Percentiles rank a stretch among this genome's conserved stretches.
Conservation (phyloP, 2,329 filamentous ascomycete species). For the Penicillium sp. region DNA sequence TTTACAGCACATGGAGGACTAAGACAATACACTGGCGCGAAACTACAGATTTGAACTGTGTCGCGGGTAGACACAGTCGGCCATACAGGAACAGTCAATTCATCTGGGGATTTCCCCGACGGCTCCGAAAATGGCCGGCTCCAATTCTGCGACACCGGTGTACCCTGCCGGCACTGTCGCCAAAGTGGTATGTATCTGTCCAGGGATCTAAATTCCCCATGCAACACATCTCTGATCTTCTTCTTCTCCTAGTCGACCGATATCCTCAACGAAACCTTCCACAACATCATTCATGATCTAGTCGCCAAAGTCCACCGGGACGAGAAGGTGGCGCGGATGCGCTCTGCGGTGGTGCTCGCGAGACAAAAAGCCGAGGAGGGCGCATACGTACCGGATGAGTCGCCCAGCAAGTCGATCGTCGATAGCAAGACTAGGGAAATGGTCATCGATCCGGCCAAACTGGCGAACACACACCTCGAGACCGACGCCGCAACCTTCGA, state of each 20-base stretch:
- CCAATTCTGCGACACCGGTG: constrained; percentile 29
- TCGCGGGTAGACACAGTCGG: constrained; percentile 25
- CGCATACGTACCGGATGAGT: constrained; percentile 31
- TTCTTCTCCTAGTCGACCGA: constrained; percentile 22
- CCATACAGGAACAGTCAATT: constrained; percentile 11
- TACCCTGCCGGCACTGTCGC: constrained; percentile 41
- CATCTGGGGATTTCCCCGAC: constrained; percentile 7
- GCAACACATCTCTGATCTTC: background rate
- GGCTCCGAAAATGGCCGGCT: constrained; percentile 32
- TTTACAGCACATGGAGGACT: constrained; percentile 27
- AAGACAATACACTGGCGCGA: constrained; percentile 20
- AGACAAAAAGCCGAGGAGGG: constrained; percentile 47
- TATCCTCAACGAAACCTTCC: constrained; percentile 58
- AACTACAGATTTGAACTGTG: constrained; percentile 21
- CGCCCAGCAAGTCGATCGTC: constrained; percentile 31
- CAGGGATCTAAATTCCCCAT: background rate
- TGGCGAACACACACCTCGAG: constrained; percentile 42
- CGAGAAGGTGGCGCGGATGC: constrained; percentile 61
- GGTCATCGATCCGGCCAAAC: constrained; percentile 36
- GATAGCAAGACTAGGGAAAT: constrained; percentile 32
- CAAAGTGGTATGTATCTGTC: constrained; percentile 37
- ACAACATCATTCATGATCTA: constrained; percentile 61
- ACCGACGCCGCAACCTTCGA: constrained; percentile 55
- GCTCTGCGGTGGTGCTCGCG: constrained; percentile 47
- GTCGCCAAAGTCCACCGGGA: constrained; percentile 59